A percentile compares a stretch with the other conserved stretches of the same genome.
Evolutionary conservation across 2,329 filamentous ascomycete genomes (phyloP).

Genomic region (Teratosphaeria pseudoeucalypti): DNA sequence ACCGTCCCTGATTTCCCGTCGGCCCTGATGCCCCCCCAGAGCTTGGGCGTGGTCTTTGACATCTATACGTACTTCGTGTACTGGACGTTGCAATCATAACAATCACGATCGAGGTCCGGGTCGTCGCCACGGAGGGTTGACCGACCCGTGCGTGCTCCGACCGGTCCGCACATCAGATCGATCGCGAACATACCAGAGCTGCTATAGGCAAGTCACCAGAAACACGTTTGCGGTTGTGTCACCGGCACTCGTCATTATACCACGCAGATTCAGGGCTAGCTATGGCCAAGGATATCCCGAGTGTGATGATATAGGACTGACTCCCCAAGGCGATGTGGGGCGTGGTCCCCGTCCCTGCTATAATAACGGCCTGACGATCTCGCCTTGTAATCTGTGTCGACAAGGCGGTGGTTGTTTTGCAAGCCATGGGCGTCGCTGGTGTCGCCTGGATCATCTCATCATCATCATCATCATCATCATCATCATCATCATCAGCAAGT

Average conservation of each 20-base stretch:
- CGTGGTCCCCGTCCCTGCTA: not conserved
- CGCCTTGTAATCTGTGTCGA: not conserved
- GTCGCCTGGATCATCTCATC: not conserved
- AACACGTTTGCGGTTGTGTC: not conserved
- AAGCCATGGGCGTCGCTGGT: not conserved
- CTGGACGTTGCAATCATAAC: not conserved
- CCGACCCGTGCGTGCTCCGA: not conserved
- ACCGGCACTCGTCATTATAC: not conserved
- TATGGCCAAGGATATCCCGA: not conserved
- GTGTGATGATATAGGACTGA: not conserved
- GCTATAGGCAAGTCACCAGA: not conserved
- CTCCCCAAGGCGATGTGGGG: not conserved
- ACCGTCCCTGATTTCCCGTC: not conserved
- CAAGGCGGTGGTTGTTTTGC: not conserved
- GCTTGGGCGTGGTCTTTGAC: too few relatives aligned
- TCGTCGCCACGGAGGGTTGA: not conserved
- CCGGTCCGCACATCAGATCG: not conserved
- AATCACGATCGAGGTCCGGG: not conserved
- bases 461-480: not conserved
- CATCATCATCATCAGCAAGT: not conserved
- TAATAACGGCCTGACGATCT: not conserved
- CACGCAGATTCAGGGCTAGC: not conserved
- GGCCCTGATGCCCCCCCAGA: not conserved
- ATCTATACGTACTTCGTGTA: not conserved
- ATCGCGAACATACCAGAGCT: not conserved